Base-by-base conservation (phyloP, 192 early-diverging fungal species). In the Glomus cerebriforme region DNA sequence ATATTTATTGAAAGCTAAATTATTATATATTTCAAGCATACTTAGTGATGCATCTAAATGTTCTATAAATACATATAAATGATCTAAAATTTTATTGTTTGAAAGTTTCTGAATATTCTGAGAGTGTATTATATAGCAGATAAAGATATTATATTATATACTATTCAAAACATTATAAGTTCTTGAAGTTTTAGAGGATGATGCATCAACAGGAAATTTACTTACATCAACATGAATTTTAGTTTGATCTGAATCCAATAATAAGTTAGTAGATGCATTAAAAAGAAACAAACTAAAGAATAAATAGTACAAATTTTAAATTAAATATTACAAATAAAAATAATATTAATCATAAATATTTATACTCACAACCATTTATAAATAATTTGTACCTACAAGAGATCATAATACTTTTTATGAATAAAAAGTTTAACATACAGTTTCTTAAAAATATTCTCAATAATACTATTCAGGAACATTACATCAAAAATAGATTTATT, bases 351-450 rank as follows among this genome's bases (percentile, higher is more conserved):
- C 12, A 13, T 13, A 10, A 47, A 47, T 59, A 73, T 73, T 73
- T 73, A 73, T 73, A 73, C 54, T 59, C 72, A 73, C 54, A 73
- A 73, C 27, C 31, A 31, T 73, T 73, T 73, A 73, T 73, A 73
- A 73, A 73, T 73, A 73, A 59, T 54, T 39, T 73, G 54, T 73
- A 73, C 29, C 72, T 43, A 73, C 49, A 73, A 34, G 31, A 73
- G 72, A 60, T 73, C 8, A 73, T 73, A 32, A 73, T 73, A 32
- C 15, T 73, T 27, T 73, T 31, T 73, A 59, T 73, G 54, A 73
- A 73, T 73, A 73, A 59, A 73, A 35, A 26, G 15, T 59, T 32
- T 32, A 59, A 24, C 15, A 73, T 73, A 73, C 7, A 24, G 54
- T 58, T 73, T 73, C 8, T 59, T 31, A 31, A 59, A 43, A 73